A percentile compares a stretch with the other conserved stretches of the same genome.
phyloP scores from a whole-genome alignment of 257 asterid genomes.

The Rubia yunnanensis region DNA sequence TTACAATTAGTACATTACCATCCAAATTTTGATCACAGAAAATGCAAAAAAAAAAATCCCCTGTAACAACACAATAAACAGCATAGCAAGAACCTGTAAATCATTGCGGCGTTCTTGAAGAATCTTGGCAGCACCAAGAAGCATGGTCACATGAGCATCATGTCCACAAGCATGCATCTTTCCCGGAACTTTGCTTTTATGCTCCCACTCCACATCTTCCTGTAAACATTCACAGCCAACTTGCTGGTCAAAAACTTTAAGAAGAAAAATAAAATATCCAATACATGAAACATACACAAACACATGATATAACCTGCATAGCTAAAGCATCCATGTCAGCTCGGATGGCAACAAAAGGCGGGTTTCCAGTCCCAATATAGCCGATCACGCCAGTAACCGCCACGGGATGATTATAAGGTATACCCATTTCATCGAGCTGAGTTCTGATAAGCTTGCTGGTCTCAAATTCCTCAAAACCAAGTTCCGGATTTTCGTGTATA shows the following conservation, averaged over 20 bases:
- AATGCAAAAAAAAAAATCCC: too few relatives aligned
- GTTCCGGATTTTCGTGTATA: slow-evolving; percentile 59
- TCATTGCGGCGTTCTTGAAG: slow-evolving; percentile 37
- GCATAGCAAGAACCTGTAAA: slow-evolving; percentile 33
- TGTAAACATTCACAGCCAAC: slow-evolving; percentile 11
- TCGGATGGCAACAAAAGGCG: slow-evolving; percentile 60
- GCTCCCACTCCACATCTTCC: slow-evolving; percentile 71
- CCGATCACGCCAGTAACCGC: slow-evolving; percentile 64
- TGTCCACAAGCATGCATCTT: slow-evolving; percentile 84
- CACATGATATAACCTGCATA: slow-evolving; percentile 30
- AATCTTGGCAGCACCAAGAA: slow-evolving; percentile 67
- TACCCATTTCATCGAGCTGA: slow-evolving; percentile 58
- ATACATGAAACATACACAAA: neutral
- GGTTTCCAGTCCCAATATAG: slow-evolving; percentile 48
- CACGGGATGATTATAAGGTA: slow-evolving; percentile 39
- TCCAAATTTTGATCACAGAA: neutral
- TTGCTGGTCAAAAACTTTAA: neutral
- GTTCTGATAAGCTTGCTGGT: slow-evolving; percentile 51
- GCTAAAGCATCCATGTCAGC: slow-evolving; percentile 75
- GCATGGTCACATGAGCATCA: slow-evolving; percentile 72
- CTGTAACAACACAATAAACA: neutral
- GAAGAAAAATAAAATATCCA: neutral
- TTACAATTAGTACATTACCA: neutral
- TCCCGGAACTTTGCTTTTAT: slow-evolving; percentile 58
- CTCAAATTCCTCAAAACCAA: slow-evolving; percentile 61